Percentiles rank a stretch among this genome's conserved stretches.
Conservation (phyloP, 2,329 filamentous ascomycete genomes). For the Ophiostoma pallidulum region DNA sequence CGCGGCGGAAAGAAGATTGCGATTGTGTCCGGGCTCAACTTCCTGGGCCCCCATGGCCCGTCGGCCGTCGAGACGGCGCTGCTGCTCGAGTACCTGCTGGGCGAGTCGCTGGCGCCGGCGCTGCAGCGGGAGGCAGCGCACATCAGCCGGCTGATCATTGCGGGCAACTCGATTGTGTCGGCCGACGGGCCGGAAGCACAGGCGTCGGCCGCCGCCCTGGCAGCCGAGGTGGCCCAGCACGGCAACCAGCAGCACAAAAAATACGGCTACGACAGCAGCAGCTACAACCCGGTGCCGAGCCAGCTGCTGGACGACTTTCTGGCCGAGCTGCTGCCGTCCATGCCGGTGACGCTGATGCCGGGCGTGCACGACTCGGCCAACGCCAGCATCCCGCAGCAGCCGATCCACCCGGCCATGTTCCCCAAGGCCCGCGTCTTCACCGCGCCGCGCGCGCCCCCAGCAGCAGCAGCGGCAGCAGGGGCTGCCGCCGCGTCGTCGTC, state of each 20-base stretch:
- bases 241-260: conserved; percentile 57
- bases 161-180: conserved; percentile 69
- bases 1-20: conserved; percentile 52
- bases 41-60: conserved; percentile 63
- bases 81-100: conserved; percentile 77
- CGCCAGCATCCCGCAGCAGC: conserved; percentile 81
- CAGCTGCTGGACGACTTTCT: conserved; percentile 79
- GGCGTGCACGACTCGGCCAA: conserved; percentile 82
- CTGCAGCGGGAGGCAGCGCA: conserved; percentile 51
- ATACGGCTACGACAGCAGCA: conserved; percentile 84
- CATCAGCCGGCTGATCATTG: conserved; percentile 81
- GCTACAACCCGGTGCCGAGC: conserved; percentile 81
- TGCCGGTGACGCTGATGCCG: conserved; percentile 83
- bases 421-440: conserved; percentile 63
- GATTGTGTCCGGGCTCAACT: conserved; percentile 78
- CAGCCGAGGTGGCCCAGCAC: conserved; percentile 21
- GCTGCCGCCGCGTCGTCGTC: too few species aligned
- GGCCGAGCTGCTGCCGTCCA: conserved; percentile 66
- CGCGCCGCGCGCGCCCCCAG: conserved; percentile 29
- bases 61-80: conserved; percentile 69
- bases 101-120: conserved; percentile 58
- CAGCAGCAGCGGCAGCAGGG: background rate
- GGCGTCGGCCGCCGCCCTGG: conserved; percentile 24
- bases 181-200: conserved; percentile 23
- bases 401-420: conserved; percentile 88